phyloP scores from a whole-genome alignment of 1,284 basidiomycete genomes.

The Sparassis latifolia region DNA sequence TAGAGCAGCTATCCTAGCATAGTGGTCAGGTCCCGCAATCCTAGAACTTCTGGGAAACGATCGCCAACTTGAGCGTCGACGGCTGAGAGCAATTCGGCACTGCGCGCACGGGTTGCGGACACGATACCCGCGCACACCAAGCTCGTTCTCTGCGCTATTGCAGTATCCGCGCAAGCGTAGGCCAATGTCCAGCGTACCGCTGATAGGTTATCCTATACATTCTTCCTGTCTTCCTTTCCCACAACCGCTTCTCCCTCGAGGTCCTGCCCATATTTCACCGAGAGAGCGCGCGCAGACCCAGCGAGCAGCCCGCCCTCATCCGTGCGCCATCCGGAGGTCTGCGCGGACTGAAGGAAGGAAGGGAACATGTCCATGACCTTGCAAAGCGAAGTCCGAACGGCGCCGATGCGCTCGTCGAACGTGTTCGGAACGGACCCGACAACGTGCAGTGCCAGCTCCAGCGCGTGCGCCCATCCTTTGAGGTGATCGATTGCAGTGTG shows the following conservation, averaged over 20 bases:
- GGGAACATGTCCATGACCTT: constrained; percentile 22
- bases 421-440: constrained; percentile 2
- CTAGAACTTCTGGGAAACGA: too few relatives aligned
- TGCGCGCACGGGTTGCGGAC: too few relatives aligned
- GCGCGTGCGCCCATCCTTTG: constrained; percentile 50
- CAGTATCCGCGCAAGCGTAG: too few relatives aligned
- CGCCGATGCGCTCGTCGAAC: constrained; percentile 11
- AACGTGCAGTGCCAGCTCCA: constrained; percentile 18
- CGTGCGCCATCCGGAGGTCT: constrained; percentile 31
- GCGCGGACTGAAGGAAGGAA: constrained; percentile 26
- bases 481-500: constrained; percentile 42
- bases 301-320: constrained; percentile 30
- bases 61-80: too few relatives aligned
- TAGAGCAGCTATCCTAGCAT: too few relatives aligned
- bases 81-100: too few relatives aligned
- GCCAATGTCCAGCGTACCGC: too few relatives aligned
- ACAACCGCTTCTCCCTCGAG: background rate
- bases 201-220: background rate
- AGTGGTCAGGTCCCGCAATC: too few relatives aligned
- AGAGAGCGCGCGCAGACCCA: constrained; percentile 28
- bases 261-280: constrained; percentile 12
- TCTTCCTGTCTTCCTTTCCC: constrained; percentile 5
- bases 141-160: too few relatives aligned
- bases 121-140: too few relatives aligned
- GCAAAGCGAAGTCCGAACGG: constrained; percentile 20